phyloP scores from a whole-genome alignment of 495 filamentous ascomycete species.

The Cryomyces minteri region DNA sequence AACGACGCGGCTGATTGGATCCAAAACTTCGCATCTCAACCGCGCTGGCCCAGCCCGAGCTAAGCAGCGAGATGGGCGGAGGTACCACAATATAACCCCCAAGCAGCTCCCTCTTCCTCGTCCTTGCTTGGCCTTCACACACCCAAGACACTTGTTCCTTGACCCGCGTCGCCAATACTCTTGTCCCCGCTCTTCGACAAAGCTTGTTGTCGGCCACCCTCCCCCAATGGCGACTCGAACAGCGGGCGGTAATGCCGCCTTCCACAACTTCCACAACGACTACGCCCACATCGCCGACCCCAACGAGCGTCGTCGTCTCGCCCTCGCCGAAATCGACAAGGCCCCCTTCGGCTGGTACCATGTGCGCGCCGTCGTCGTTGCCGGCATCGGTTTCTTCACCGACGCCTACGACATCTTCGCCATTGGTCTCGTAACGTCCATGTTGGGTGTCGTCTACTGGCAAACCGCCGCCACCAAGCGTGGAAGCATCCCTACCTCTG shows the following conservation, averaged over 20 bases:
- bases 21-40: too few species aligned
- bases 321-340: conserved; percentile 63
- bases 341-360: conserved; percentile 69
- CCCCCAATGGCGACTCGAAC: conserved; percentile 6
- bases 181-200: too few species aligned
- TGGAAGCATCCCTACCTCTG: conserved; percentile 34
- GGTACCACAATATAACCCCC: too few species aligned
- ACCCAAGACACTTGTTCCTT: too few species aligned
- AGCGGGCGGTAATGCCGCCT: conserved; percentile 11
- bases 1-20: too few species aligned
- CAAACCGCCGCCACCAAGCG: conserved; percentile 22
- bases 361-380: conserved; percentile 53
- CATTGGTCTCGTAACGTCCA: conserved; percentile 38
- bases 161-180: too few species aligned
- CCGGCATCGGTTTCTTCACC: conserved; percentile 76
- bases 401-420: conserved; percentile 72
- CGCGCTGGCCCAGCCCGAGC: too few species aligned
- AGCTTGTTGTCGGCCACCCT: too few species aligned
- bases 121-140: too few species aligned
- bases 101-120: too few species aligned
- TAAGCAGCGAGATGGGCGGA: too few species aligned
- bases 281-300: conserved; percentile 50
- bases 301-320: conserved; percentile 54
- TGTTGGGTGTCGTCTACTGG: conserved; percentile 62
- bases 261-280: conserved; percentile 27